A percentile compares a stretch with the other conserved stretches of the same genome.
These are phyloP conservation scores for Pythium aristosporum DNA, from an alignment of 352 stramenopile genomes.

Conservation along the genomic window DNA sequence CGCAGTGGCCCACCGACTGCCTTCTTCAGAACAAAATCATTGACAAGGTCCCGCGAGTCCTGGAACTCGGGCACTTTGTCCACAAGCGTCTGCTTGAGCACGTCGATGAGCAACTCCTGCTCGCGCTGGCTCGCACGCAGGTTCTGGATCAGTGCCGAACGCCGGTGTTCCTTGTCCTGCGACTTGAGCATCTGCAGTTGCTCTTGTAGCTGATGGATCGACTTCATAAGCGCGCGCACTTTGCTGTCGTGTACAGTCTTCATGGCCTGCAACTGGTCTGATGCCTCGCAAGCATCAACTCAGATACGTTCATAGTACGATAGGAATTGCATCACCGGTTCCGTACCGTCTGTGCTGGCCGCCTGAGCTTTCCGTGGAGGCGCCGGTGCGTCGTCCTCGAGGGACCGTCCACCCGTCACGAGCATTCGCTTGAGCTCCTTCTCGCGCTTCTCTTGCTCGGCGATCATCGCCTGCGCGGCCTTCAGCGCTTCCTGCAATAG, in stretches of 20 bases:
- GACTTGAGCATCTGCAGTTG: conserved; percentile 68
- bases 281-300: background rate
- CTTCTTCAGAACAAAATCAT: conserved; percentile 88
- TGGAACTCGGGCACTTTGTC: conserved; percentile 70
- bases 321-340: background rate
- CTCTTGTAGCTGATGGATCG: conserved; percentile 79
- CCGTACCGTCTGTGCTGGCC: conserved; percentile 3
- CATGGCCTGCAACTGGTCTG: conserved; percentile 66
- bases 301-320: background rate
- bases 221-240: conserved; percentile 85
- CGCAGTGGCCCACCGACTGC: conserved; percentile 67
- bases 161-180: conserved; percentile 85
- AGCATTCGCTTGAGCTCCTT: conserved; percentile 55
- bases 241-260: conserved; percentile 72
- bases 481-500: conserved; percentile 47
- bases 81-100: conserved; percentile 75
- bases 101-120: conserved; percentile 81
- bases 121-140: conserved; percentile 74
- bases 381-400: conserved; percentile 23
- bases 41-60: conserved; percentile 58
- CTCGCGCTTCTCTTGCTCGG: conserved; percentile 58
- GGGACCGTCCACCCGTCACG: conserved; percentile 37
- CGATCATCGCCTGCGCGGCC: conserved; percentile 56
- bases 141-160: conserved; percentile 82
- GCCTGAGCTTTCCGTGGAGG: background rate